These are phyloP conservation scores for Ceratobasidium papillatum DNA, from an alignment of 1,284 basidiomycete species.

Conservation along the genomic window DNA sequence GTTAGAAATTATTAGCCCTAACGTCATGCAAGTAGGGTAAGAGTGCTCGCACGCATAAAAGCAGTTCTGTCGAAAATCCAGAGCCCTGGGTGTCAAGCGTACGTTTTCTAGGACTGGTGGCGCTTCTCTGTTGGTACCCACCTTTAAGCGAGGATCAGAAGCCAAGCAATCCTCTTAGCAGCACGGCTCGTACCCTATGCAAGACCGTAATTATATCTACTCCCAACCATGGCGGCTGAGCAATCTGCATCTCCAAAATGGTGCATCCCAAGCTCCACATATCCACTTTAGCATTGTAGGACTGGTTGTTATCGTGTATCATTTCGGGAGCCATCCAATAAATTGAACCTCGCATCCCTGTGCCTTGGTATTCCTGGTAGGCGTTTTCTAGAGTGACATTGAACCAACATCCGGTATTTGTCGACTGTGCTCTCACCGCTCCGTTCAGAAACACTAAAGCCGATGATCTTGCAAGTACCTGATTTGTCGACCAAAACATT, in stretches of 20 bases:
- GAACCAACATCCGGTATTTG: neutral
- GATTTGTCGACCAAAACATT: slow-evolving; percentile 95
- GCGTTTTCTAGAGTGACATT: slow-evolving; percentile 68
- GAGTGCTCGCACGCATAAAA: slow-evolving; percentile 77
- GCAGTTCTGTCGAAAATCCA: slow-evolving; percentile 89
- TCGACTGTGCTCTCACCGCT: slow-evolving; percentile 53
- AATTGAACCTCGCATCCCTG: slow-evolving; percentile 96
- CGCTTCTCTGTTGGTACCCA: slow-evolving; percentile 81
- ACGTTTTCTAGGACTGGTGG: slow-evolving; percentile 91
- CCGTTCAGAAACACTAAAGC: slow-evolving; percentile 96
- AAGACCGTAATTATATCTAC: slow-evolving; percentile 92
- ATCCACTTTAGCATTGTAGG: slow-evolving; percentile 96
- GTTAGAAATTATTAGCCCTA: slow-evolving; percentile 18
- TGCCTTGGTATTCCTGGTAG: slow-evolving; percentile 78
- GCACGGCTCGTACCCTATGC: slow-evolving; percentile 89
- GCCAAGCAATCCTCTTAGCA: too few species aligned
- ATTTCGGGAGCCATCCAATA: slow-evolving; percentile 99
- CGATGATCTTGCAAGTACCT: slow-evolving; percentile 97
- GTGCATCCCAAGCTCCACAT: slow-evolving; percentile 99
- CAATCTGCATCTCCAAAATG: slow-evolving; percentile 98
- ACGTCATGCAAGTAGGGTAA: neutral
- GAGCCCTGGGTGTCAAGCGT: slow-evolving; percentile 73
- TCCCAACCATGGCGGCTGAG: slow-evolving; percentile 90
- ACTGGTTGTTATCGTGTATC: slow-evolving; percentile 75
- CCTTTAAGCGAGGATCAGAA: too few species aligned